These are phyloP conservation scores for Trametes sanguinea DNA, from an alignment of 768 basidiomycete species.

Conservation along the genomic window DNA sequence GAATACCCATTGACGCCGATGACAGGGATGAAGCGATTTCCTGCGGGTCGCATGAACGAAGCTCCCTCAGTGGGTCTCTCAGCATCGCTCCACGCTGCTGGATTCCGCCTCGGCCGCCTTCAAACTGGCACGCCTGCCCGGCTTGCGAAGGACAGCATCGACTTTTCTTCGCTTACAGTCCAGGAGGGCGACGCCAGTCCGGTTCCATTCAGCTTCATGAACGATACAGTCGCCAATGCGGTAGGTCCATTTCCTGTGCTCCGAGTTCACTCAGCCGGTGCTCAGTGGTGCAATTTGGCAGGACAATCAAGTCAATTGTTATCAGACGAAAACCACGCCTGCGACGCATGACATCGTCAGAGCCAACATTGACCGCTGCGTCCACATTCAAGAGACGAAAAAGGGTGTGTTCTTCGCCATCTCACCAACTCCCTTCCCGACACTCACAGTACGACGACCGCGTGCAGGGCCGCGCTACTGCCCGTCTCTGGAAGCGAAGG, in stretches of 20 bases:
- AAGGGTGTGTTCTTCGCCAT: constrained; percentile 52
- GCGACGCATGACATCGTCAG: constrained; percentile 74
- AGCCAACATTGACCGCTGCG: constrained; percentile 73
- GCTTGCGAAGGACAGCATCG: constrained; percentile 66
- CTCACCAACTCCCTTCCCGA: not conserved
- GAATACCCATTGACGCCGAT: not conserved
- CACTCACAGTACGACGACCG: not conserved
- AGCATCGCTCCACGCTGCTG: constrained; percentile 68
- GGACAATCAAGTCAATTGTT: constrained; percentile 76
- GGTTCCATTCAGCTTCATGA: constrained; percentile 75
- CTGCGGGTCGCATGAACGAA: constrained; percentile 77
- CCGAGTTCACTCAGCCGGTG: too few species aligned
- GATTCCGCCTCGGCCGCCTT: constrained; percentile 80
- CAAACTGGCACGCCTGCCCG: constrained; percentile 90
- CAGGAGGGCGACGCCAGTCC: constrained; percentile 72
- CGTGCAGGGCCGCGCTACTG: constrained; percentile 83
- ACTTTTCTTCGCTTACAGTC: constrained; percentile 58
- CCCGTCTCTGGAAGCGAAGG: constrained; percentile 87
- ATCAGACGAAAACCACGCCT: constrained; percentile 70
- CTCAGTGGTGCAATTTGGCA: constrained; percentile 29
- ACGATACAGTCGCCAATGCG: constrained; percentile 67
- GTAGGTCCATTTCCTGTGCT: constrained; percentile 39
- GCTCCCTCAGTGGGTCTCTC: constrained; percentile 75
- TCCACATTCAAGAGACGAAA: constrained; percentile 88
- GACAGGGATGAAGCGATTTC: constrained; percentile 69